These are phyloP conservation scores for Vanrija pseudolonga DNA, from an alignment of 1,284 basidiomycete genomes.

Conservation along the genomic window DNA sequence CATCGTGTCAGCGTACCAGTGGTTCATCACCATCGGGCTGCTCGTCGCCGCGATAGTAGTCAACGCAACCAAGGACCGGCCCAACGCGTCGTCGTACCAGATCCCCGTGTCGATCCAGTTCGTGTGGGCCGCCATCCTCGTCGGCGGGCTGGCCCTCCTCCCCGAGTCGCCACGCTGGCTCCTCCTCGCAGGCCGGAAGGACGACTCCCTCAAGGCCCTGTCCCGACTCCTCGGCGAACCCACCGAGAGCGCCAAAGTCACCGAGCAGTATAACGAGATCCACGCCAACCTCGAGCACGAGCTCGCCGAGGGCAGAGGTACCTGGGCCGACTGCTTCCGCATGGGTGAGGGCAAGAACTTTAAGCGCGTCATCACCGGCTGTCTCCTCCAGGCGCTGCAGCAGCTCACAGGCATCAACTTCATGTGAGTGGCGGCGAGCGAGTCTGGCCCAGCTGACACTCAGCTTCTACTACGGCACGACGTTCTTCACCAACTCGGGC, in stretches of 20 bases:
- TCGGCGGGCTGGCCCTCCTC: slow-evolving; percentile 59
- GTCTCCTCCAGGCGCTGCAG: slow-evolving; percentile 41
- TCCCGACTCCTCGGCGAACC: slow-evolving; percentile 58
- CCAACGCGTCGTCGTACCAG: slow-evolving; percentile 53
- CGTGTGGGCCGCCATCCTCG: slow-evolving; percentile 61
- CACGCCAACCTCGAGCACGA: slow-evolving; percentile 53
- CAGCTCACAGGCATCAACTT: slow-evolving; percentile 42
- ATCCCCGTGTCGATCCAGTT: slow-evolving; percentile 70
- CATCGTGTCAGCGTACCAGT: slow-evolving; percentile 64
- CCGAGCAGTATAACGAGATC: slow-evolving; percentile 55
- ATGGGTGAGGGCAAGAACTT: slow-evolving; percentile 52
- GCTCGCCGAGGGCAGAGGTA: slow-evolving; percentile 20
- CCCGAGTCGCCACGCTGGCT: slow-evolving; percentile 77
- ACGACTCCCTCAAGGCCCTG: slow-evolving; percentile 58
- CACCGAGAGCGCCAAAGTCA: slow-evolving; percentile 50
- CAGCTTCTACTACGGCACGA: slow-evolving; percentile 31
- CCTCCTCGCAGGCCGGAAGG: slow-evolving; percentile 61
- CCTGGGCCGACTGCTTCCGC: slow-evolving; percentile 34
- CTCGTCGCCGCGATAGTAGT: slow-evolving; percentile 66
- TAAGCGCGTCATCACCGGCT: slow-evolving; percentile 37
- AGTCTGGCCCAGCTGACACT: slow-evolving; percentile 45
- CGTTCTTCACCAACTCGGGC: slow-evolving; percentile 21
- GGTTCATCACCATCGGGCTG: slow-evolving; percentile 60
- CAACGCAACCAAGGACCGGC: slow-evolving; percentile 61
- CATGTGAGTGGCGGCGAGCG: slow-evolving; percentile 42